phyloP scores from a whole-genome alignment of 305 asterid species.

The Solanum aculeatissimum region DNA sequence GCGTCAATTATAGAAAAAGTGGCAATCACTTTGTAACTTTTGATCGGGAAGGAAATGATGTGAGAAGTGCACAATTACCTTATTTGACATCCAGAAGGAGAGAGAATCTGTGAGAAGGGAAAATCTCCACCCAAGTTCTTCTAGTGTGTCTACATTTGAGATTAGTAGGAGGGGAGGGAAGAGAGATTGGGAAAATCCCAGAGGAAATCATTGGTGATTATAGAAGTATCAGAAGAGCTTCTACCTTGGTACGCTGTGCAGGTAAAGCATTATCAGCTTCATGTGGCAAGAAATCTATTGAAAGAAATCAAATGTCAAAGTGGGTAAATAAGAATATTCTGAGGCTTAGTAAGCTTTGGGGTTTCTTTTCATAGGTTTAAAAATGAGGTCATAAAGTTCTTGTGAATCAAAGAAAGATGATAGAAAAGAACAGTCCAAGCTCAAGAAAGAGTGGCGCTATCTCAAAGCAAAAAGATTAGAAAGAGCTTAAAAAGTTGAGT shows the following conservation, averaged over 20 bases:
- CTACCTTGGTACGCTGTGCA: neutral
- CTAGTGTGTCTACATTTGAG: neutral
- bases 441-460: neutral
- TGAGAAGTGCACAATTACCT: neutral
- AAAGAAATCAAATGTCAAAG: neutral
- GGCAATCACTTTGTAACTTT: neutral
- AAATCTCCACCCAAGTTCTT: neutral
- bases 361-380: neutral
- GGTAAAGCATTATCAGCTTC: neutral
- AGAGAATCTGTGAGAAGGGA: neutral
- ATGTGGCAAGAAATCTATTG: neutral
- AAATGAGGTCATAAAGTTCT: neutral
- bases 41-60: neutral
- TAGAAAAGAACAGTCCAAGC: neutral
- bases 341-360: neutral
- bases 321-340: neutral
- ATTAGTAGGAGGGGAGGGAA: neutral
- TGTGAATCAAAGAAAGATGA: neutral
- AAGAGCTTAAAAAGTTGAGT: neutral
- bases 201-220: neutral
- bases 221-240: neutral
- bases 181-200: neutral
- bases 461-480: neutral
- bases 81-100: neutral
- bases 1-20: neutral